Conservation (phyloP, 2,329 filamentous ascomycete genomes). For the Lachnellula suecica region DNA sequence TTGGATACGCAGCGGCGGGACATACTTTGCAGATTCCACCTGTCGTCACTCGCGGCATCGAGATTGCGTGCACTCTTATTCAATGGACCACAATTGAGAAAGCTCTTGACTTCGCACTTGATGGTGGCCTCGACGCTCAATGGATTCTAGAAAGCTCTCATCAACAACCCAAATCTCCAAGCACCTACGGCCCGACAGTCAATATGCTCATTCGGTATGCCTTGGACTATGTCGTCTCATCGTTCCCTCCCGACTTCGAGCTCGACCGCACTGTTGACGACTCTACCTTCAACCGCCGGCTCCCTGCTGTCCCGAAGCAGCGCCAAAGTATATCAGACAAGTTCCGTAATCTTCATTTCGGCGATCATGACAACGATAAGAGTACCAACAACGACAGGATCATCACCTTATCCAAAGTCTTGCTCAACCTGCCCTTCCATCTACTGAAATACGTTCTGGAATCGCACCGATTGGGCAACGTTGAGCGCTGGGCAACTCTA, state of each 20-base stretch:
- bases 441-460: conserved; percentile 66
- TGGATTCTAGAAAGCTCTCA: conserved; percentile 34
- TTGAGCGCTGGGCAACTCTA: conserved; percentile 48
- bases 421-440: conserved; percentile 69
- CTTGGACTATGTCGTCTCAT: conserved; percentile 58
- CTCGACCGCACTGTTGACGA: conserved; percentile 51
- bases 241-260: conserved; percentile 59
- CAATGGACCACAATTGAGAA: conserved; percentile 63
- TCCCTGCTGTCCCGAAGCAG: conserved; percentile 37
- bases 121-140: conserved; percentile 40
- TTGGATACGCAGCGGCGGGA: conserved; percentile 66
- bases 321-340: too few relatives aligned
- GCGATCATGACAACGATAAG: conserved; percentile 50
- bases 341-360: conserved; percentile 74
- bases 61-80: conserved; percentile 56
- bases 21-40: conserved; percentile 54
- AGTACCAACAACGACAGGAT: conserved; percentile 30
- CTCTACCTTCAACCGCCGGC: conserved; percentile 44
- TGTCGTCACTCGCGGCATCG: conserved; percentile 56
- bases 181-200: conserved; percentile 54
- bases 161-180: conserved; percentile 33
- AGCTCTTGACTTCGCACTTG: conserved; percentile 58
- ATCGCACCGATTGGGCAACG: conserved; percentile 52
- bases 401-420: conserved; percentile 59
- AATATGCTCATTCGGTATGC: conserved; percentile 53